Base-by-base conservation (phyloP, 306 rosid genomes). In the Abrus precatorius region DNA sequence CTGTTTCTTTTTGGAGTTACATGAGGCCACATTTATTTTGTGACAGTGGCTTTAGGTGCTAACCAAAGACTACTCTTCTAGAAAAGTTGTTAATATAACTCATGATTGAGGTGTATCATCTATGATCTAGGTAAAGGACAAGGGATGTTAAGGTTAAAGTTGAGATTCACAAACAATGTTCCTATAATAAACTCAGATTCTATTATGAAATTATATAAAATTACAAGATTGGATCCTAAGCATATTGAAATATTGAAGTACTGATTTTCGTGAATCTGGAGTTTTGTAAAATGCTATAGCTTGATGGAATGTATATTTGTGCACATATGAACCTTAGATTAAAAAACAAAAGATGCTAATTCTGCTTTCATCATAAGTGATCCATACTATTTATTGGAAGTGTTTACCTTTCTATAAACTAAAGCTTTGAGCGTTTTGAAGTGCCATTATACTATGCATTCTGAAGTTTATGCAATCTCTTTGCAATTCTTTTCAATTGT, bases 61-160 rank as follows among this genome's bases (percentile, higher is more conserved):
- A 61, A 82, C 79, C 80, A 78, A 74, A 69, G 72, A 66, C 38
- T 44, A 78, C 29, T 34, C 78, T 74, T 85, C 78, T 54, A 60
- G 77, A 79, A 69, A 33, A 69, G 63, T 78, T 14, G 11, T 47
- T 69, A 12, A 3, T 5, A 2, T n/a, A 54, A 38, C 20, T 76
- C 32, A 64, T 63, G 47, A 77, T 65, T 84, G 36, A 56, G 40
- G 53, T 73, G 80, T 36, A 76, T 73, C 62, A 60, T 77, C 47
- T 27, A 41, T 36, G 6, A 60, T 7, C 72, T 38, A 64, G 49
- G 30, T 33, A 65, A 85, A 75, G 64, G 83, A 47, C 81, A 73
- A 54, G 34, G 1, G 6, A 20, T 32, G 20, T 65, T 32, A 5
- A 33, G 29, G 13, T 77, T 43, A 20, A 12, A 33, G 83, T 14